These are phyloP conservation scores for Phialocephala sp. DNA, from an alignment of 2,329 filamentous ascomycete species.

Conservation along the genomic window DNA sequence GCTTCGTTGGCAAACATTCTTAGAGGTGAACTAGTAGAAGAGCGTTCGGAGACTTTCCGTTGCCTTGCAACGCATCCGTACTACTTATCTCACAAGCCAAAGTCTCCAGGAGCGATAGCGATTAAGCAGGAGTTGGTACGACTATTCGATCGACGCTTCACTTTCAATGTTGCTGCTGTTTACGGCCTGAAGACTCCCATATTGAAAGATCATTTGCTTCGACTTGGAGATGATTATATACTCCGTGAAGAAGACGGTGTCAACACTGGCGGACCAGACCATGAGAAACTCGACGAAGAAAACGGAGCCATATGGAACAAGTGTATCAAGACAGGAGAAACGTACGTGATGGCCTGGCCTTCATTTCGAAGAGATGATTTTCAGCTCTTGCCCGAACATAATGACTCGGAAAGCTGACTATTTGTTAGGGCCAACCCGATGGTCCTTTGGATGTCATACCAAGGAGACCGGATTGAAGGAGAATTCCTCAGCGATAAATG, in stretches of 20 bases:
- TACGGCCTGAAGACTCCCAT: constrained; percentile 2
- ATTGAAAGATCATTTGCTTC: constrained; percentile 3
- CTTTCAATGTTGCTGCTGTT: constrained; percentile 16
- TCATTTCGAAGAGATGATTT: not conserved
- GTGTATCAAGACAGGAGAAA: not conserved
- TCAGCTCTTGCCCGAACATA: no score
- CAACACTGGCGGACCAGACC: constrained; percentile 11
- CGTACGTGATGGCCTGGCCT: not conserved
- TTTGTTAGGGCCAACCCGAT: no score
- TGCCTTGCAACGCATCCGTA: constrained; percentile 14
- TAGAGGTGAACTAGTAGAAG: not conserved
- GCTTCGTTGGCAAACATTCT: not conserved
- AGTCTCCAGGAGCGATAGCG: not conserved
- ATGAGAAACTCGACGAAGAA: not conserved
- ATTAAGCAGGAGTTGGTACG: constrained; percentile 20
- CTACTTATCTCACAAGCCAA: not conserved
- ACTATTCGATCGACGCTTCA: constrained; percentile 25
- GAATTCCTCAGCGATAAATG: no score
- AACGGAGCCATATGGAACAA: constrained; percentile 11
- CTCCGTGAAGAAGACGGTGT: constrained; percentile 14
- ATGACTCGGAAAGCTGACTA: no score
- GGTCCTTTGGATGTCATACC: no score
- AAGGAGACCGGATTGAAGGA: no score
- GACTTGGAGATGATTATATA: constrained; percentile 11
- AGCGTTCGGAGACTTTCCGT: constrained; percentile 16